These are phyloP conservation scores for Kurtzmaniella quercitrusa DNA, from an alignment of 1,139 yeast species.

Conservation along the genomic window DNA sequence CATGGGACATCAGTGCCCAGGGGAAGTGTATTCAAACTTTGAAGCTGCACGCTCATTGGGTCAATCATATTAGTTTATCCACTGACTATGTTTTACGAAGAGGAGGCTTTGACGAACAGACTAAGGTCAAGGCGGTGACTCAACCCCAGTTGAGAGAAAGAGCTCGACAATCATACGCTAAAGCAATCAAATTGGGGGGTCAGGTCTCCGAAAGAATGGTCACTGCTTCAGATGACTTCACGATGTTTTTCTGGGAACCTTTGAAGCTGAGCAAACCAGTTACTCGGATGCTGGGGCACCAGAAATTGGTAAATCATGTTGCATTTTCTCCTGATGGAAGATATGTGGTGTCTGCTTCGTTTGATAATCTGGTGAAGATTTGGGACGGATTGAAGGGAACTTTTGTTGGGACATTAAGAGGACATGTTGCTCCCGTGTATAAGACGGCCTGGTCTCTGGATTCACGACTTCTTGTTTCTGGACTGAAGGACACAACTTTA, in stretches of 20 bases:
- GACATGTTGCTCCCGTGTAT: conserved; percentile 97
- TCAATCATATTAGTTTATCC: conserved; percentile 85
- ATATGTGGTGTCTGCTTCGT: conserved; percentile 84
- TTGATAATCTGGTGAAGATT: conserved; percentile 88
- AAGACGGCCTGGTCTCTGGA: conserved; percentile 99
- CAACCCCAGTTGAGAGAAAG: conserved; percentile 30
- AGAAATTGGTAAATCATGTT: conserved; percentile 92
- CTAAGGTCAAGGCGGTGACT: conserved; percentile 17
- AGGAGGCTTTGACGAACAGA: conserved; percentile 40
- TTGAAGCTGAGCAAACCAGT: conserved; percentile 74
- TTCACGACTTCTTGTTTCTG: conserved; percentile 82
- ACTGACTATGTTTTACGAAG: conserved; percentile 85
- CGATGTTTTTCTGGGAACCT: conserved; percentile 98
- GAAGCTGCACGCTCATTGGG: conserved; percentile 96
- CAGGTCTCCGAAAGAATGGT: conserved; percentile 73
- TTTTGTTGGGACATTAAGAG: conserved; percentile 84
- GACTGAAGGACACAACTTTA: conserved; percentile 94
- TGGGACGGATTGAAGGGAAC: conserved; percentile 97
- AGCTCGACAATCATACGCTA: conserved; percentile 58
- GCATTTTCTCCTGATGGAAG: conserved; percentile 96
- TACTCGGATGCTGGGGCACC: conserved; percentile 96
- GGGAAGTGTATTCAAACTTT: conserved; percentile 79
- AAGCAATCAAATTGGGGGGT: conserved; percentile 73
- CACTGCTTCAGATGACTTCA: conserved; percentile 95
- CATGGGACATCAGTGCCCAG: conserved; percentile 76